Evolutionary conservation across 2,329 filamentous ascomycete species (phyloP).

Genomic region (Orbilia oligospora): DNA sequence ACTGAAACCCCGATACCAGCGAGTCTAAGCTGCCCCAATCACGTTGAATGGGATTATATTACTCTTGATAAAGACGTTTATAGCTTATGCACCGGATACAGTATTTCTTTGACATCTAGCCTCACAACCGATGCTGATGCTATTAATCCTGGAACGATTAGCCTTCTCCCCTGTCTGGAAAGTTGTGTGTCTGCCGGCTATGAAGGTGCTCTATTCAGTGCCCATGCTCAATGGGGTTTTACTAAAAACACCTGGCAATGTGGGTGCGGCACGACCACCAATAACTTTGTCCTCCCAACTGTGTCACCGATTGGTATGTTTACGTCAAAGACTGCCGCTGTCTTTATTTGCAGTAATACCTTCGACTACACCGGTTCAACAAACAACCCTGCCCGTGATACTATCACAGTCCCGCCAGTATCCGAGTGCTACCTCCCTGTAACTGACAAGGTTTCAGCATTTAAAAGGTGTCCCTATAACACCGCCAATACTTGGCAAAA

Average conservation of each 20-base stretch:
- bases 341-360: conserved; percentile 30
- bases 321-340: conserved; percentile 4
- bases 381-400: conserved; percentile 2
- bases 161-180: conserved; percentile 16
- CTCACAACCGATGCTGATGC: background rate
- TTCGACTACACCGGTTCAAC: background rate
- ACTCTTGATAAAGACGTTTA: conserved; percentile 22
- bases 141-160: background rate
- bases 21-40: conserved; percentile 1
- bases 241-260: background rate
- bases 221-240: background rate
- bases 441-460: background rate
- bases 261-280: background rate
- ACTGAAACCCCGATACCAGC: background rate
- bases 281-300: background rate
- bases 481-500: background rate
- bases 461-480: background rate
- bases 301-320: background rate
- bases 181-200: background rate
- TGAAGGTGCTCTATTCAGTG: conserved; percentile 4
- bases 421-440: background rate
- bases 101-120: background rate
- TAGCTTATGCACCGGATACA: conserved; percentile 28
- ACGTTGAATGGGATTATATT: background rate
- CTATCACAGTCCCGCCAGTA: background rate